Conservation (phyloP, 2,329 filamentous ascomycete species). For the Epicoccum nigrum region DNA sequence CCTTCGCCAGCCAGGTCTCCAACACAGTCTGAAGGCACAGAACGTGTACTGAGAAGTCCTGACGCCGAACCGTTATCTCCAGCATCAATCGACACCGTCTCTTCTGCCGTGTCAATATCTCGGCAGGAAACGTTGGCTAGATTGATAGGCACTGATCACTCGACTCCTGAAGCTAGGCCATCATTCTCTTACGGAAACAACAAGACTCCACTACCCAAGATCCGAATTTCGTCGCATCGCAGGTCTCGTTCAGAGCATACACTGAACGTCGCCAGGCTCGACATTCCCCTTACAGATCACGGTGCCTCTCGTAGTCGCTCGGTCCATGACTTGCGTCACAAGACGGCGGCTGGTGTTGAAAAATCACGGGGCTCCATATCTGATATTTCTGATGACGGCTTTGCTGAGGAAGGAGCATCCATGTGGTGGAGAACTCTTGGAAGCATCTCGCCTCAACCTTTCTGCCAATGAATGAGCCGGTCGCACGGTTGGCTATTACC, state of each 20-base stretch:
- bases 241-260: constrained; percentile 4
- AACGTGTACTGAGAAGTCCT: background rate
- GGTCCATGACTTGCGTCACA: background rate
- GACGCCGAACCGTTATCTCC: background rate
- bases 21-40: background rate
- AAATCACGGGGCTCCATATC: background rate
- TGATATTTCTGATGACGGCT: background rate
- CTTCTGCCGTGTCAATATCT: background rate
- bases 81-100: background rate
- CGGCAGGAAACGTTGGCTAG: constrained; percentile 1
- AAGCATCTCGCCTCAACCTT: background rate
- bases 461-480: background rate
- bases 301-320: background rate
- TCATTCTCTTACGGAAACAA: background rate
- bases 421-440: background rate
- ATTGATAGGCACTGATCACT: background rate
- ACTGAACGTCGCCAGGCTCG: background rate
- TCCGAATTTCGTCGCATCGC: background rate
- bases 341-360: background rate
- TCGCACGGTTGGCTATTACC: no score
- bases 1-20: background rate
- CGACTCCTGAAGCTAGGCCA: background rate
- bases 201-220: background rate
- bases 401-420: background rate
- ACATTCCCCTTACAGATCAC: background rate